Evolutionary conservation across 2,329 filamentous ascomycete species (phyloP), one percentile per base, ranked within the genome.

Genomic region (Calonectria pseudoturangicola): DNA sequence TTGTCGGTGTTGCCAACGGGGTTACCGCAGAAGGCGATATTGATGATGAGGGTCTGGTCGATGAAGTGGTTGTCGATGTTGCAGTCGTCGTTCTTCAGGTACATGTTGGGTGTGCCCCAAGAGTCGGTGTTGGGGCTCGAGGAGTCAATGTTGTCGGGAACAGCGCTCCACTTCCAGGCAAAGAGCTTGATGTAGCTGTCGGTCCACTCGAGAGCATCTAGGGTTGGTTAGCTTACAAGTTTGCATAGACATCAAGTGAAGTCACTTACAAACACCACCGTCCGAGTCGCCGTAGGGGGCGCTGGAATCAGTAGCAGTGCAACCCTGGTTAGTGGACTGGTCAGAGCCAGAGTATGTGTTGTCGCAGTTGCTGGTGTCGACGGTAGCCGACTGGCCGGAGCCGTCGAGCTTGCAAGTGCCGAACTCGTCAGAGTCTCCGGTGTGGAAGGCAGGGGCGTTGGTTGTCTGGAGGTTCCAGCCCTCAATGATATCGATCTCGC

Each of bases 1-100:
- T 65, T 62, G 41, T 72, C 68, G 16, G 45, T 25, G 47, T 67
- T 68, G 36, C 71, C 92, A 1, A 93, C 92, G 86, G 92, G 93
- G 77, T 92, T 89, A 21, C 94, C 94, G 81, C 94, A 96, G 82
- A 96, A 93, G 36, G 92, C 82, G 54, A 94, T 94, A 85, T 95
- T 91, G 77, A 95, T 89, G 68, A 95, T 91, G 73, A 98, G 90
- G 77, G 92, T 90, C 86, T 96, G 90, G 79, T 92, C 86, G 73
- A 85, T 85, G 83, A 97, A 93, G 78, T 90, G 87, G 2, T 82
- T 82, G 74, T 90, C 85, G 75, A 95, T 91, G 75, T 95, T 86
- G 83, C 95, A 97, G 47, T 78, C 79, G 68, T 77, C 75, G 63
- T 85, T 86, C 18, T 91, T 90, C 1, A 95, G 93, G 25, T 87